A percentile compares a stretch with the other conserved stretches of the same genome.
Evolutionary conservation across 371 early-diverging fungal species (phyloP).

Genomic region (Mycotypha africana): DNA sequence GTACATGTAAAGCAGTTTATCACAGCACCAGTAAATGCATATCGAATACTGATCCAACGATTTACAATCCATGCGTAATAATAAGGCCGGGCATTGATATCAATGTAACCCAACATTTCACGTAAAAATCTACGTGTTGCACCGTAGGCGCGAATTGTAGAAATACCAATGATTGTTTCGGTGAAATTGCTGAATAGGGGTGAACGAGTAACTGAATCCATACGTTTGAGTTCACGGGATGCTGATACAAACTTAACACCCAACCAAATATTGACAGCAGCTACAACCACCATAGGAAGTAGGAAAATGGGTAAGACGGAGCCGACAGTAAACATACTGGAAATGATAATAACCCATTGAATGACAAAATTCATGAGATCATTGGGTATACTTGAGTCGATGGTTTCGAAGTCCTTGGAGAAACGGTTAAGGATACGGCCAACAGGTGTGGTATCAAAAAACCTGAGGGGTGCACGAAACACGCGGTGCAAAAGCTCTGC

Average conservation of each 20-base stretch:
- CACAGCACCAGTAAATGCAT: slow-evolving; percentile 58
- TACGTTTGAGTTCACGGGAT: slow-evolving; percentile 68
- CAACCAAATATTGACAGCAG: slow-evolving; percentile 36
- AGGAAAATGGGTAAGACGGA: slow-evolving; percentile 50
- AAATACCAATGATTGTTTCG: slow-evolving; percentile 56
- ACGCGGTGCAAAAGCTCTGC: slow-evolving; percentile 6
- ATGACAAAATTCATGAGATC: slow-evolving; percentile 36
- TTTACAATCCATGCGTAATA: slow-evolving; percentile 70
- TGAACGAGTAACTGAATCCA: slow-evolving; percentile 63
- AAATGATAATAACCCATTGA: slow-evolving; percentile 55
- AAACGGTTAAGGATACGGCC: slow-evolving; percentile 78
- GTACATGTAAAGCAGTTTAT: slow-evolving; percentile 58
- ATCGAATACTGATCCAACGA: slow-evolving; percentile 76
- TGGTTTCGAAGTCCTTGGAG: slow-evolving; percentile 33
- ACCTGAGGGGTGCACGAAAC: slow-evolving; percentile 23
- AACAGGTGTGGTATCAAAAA: slow-evolving; percentile 39
- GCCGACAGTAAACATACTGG: slow-evolving; percentile 59
- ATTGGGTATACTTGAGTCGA: slow-evolving; percentile 37
- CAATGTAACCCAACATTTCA: slow-evolving; percentile 42
- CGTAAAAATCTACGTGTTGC: slow-evolving; percentile 49
- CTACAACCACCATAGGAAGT: slow-evolving; percentile 28
- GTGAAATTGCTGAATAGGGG: slow-evolving; percentile 69
- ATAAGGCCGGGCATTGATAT: slow-evolving; percentile 61
- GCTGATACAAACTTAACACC: slow-evolving; percentile 53
- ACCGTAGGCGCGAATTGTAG: slow-evolving; percentile 76